A percentile compares a stretch with the other conserved stretches of the same genome.
Evolutionary conservation across 1,284 basidiomycete species (phyloP).

Genomic region (Singerocomus inundabilis): DNA sequence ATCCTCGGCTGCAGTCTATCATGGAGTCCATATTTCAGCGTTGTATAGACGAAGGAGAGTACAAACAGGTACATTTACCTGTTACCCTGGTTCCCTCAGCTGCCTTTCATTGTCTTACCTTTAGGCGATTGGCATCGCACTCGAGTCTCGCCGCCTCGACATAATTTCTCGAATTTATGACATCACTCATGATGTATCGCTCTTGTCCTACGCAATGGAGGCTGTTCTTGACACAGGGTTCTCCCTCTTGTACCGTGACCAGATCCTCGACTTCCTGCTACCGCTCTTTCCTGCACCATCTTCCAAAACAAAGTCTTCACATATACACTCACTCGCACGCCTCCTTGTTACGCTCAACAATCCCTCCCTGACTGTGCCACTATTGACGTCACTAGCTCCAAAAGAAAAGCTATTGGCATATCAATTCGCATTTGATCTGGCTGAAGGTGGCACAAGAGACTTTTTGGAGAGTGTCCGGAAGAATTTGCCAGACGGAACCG

Average conservation of each 20-base stretch:
- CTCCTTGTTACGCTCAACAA: constrained; percentile 86
- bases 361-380: constrained; percentile 67
- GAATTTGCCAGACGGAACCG: constrained; percentile 63
- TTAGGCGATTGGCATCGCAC: constrained; percentile 90
- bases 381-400: constrained; percentile 70
- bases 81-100: neutral
- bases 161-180: constrained; percentile 77
- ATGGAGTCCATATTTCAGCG: constrained; percentile 85
- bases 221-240: constrained; percentile 84
- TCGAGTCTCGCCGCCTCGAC: constrained; percentile 86
- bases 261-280: constrained; percentile 81
- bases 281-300: constrained; percentile 77
- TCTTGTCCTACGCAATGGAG: constrained; percentile 89
- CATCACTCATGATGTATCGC: constrained; percentile 67
- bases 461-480: constrained; percentile 76
- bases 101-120: constrained; percentile 9
- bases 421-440: constrained; percentile 92
- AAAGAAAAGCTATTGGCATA: constrained; percentile 79
- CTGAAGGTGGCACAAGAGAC: constrained; percentile 90
- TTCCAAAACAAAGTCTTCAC: constrained; percentile 66
- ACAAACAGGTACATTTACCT: constrained; percentile 69
- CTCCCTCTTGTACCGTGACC: constrained; percentile 77
- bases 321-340: constrained; percentile 78
- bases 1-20: constrained; percentile 74
- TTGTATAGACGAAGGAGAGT: constrained; percentile 84